phyloP scores from a whole-genome alignment of 78 protist genomes.

The Cyanophora paradoxa region DNA sequence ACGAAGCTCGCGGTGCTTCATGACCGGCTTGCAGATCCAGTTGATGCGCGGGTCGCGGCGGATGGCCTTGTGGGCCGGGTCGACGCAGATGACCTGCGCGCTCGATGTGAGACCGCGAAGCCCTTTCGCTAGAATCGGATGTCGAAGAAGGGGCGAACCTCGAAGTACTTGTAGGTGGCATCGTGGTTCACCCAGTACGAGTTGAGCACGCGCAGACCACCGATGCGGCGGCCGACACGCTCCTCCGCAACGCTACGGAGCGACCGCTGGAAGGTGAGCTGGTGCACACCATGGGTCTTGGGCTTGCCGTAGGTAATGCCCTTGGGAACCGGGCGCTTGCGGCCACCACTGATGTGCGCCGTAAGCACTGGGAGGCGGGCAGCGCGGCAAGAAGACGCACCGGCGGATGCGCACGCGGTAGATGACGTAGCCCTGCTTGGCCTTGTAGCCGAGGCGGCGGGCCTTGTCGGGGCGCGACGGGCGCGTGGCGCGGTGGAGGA shows the following conservation, averaged over 20 bases:
- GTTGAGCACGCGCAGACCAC: constrained; percentile 96
- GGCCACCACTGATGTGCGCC: too few species aligned
- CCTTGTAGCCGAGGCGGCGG: constrained; percentile 97
- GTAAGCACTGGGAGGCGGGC: too few species aligned
- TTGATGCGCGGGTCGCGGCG: constrained; percentile 95
- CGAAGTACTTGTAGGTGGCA: constrained; percentile 93
- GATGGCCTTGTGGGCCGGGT: constrained; percentile 91
- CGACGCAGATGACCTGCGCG: constrained; percentile 97
- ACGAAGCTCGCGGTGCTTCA: constrained; percentile 92
- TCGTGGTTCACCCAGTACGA: constrained; percentile 97
- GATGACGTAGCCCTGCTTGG: constrained; percentile 87
- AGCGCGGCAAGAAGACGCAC: too few species aligned
- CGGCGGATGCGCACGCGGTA: constrained; percentile 93
- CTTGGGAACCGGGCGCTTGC: constrained; percentile 83
- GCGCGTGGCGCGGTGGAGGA: constrained; percentile 84
- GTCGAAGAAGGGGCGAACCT: too few species aligned
- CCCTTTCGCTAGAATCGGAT: too few species aligned
- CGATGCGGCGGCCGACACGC: constrained; percentile 87
- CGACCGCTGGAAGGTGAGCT: constrained; percentile 77
- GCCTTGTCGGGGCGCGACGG: constrained; percentile 99
- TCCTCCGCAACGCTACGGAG: constrained; percentile 91
- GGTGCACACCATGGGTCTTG: constrained; percentile 81
- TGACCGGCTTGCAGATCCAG: constrained; percentile 93
- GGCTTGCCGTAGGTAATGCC: constrained; percentile 96
- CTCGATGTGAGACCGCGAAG: too few species aligned